Percentiles rank a stretch among this genome's conserved stretches.
These are phyloP conservation scores for Phytopythium vexans DNA, from an alignment of 352 stramenopile species.

Conservation along the genomic window DNA sequence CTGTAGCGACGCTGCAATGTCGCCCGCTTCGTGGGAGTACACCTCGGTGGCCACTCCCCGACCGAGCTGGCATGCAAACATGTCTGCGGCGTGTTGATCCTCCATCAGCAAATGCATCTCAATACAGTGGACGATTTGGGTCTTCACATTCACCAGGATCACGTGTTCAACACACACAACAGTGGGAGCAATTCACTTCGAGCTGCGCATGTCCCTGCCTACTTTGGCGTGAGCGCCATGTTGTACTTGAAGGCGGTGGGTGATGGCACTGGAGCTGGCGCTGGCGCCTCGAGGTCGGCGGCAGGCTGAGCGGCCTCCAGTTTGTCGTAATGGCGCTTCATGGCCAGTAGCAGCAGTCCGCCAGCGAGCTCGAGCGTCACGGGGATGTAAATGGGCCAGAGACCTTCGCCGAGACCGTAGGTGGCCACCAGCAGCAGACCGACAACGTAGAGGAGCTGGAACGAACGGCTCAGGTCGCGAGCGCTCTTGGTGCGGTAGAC, in stretches of 20 bases:
- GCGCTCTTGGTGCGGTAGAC: slow-evolving; percentile 55
- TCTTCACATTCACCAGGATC: no score
- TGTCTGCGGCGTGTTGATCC: no score
- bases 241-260: slow-evolving; percentile 10
- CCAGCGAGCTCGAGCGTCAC: slow-evolving; percentile 42
- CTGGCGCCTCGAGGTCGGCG: slow-evolving; percentile 3
- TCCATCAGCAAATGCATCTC: no score
- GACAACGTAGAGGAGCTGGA: slow-evolving; percentile 42
- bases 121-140: no score
- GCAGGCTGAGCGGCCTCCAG: slow-evolving; percentile 4
- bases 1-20: no score
- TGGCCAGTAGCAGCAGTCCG: slow-evolving; percentile 29
- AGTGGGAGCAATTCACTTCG: no score
- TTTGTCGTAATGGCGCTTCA: slow-evolving; percentile 47
- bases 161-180: no score
- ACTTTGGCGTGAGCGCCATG: slow-evolving; percentile 15
- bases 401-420: slow-evolving; percentile 42
- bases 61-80: no score
- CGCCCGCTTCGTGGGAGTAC: no score
- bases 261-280: neutral
- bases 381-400: slow-evolving; percentile 64
- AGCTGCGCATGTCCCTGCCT: neutral
- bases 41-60: no score
- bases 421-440: slow-evolving; percentile 36
- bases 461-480: slow-evolving; percentile 51